These are phyloP conservation scores for Colletotrichum tanaceti DNA, from an alignment of 2,329 filamentous ascomycete genomes.

Conservation along the genomic window DNA sequence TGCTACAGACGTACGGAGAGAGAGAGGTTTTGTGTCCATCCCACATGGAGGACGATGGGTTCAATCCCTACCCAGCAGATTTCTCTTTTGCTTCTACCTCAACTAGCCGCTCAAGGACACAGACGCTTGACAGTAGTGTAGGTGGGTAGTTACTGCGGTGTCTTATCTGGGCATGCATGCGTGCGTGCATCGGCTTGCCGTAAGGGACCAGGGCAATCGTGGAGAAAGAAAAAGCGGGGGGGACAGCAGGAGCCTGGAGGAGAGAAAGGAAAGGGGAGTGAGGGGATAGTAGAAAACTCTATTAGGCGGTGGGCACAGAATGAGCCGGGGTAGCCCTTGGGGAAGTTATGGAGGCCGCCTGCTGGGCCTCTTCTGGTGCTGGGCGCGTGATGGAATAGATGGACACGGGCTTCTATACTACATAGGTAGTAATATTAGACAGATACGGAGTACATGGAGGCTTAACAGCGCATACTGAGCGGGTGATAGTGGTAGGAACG, in stretches of 20 bases:
- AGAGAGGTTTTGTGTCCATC: slow-evolving; percentile 5
- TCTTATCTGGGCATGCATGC: not conserved
- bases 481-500: no score
- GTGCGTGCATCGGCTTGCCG: slow-evolving; percentile 8
- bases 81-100: not conserved
- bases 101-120: no score
- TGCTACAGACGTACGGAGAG: not conserved
- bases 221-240: slow-evolving; percentile 16
- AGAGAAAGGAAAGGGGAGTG: no score
- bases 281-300: no score
- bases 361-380: not conserved
- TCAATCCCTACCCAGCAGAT: slow-evolving; percentile 14
- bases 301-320: not conserved
- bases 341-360: slow-evolving; percentile 8
- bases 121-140: not conserved
- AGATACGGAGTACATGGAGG: no score
- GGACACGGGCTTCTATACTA: slow-evolving; percentile 18
- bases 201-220: slow-evolving; percentile 28
- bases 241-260: no score
- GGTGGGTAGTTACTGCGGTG: not conserved
- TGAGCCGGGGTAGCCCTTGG: not conserved
- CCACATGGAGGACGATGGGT: not conserved
- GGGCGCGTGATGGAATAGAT: slow-evolving; percentile 25
- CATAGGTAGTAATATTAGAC: no score
- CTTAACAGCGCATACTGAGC: slow-evolving; percentile 6